Evolutionary conservation across 2,329 filamentous ascomycete genomes (phyloP).

Genomic region (Paecilomyces niveus): DNA sequence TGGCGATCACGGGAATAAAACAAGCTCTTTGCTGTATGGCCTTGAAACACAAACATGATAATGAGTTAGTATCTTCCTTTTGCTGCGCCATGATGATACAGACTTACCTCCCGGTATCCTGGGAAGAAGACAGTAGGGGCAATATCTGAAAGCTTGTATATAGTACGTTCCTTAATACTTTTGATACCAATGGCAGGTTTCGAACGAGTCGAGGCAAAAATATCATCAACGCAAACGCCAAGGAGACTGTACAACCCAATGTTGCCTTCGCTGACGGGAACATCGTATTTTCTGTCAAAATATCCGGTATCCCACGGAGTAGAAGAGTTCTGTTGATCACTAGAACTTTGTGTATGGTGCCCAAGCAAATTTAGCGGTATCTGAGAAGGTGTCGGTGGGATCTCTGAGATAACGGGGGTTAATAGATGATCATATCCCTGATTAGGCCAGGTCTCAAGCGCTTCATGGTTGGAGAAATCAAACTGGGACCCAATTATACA

Average conservation of each 20-base stretch:
- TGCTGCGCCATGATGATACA: not conserved
- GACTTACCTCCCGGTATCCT: constrained; percentile 22
- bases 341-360: not conserved
- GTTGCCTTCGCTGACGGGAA: not conserved
- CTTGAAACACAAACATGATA: constrained; percentile 12
- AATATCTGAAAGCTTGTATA: constrained; percentile 15
- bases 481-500: not conserved
- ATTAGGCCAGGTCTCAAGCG: not conserved
- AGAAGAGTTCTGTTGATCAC: not conserved
- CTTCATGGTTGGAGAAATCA: not conserved
- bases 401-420: not conserved
- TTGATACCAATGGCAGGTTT: constrained; percentile 1
- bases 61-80: constrained; percentile 1
- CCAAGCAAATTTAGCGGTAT: not conserved
- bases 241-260: constrained; percentile 14
- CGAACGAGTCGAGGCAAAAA: constrained; percentile 8
- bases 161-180: not conserved
- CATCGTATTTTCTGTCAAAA: not conserved
- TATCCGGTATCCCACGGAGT: not conserved
- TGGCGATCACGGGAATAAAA: constrained; percentile 27
- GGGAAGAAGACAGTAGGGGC: constrained; percentile 23
- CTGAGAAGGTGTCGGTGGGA: not conserved
- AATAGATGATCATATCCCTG: not conserved
- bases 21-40: constrained; percentile 27
- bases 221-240: constrained; percentile 15